Percentiles rank a stretch among this genome's conserved stretches.
phyloP scores from a whole-genome alignment of 257 asterid species.

The Dorcoceras hygrometricum region DNA sequence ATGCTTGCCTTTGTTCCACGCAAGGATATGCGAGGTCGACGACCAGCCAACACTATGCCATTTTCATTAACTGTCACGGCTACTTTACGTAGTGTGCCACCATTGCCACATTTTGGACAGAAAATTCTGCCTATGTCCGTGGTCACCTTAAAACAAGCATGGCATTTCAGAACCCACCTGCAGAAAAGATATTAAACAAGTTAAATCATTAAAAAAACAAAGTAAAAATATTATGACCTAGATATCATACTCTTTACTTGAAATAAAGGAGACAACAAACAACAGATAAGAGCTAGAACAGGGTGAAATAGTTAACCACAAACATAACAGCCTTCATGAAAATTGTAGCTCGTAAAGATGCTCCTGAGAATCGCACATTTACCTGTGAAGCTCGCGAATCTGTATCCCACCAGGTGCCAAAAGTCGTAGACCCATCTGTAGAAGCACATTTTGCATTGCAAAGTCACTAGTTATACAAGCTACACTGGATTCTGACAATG shows the following conservation, averaged over 20 bases:
- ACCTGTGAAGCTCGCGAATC: slow-evolving; percentile 95
- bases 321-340: background rate
- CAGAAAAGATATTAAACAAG: slow-evolving; percentile 3
- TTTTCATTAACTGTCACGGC: slow-evolving; percentile 90
- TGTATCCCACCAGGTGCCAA: slow-evolving; percentile 99
- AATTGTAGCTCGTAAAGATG: background rate
- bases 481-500: slow-evolving; percentile 88
- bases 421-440: slow-evolving; percentile 93
- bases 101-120: slow-evolving; percentile 96
- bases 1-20: slow-evolving; percentile 88
- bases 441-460: slow-evolving; percentile 98
- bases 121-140: slow-evolving; percentile 84
- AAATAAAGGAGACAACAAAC: background rate
- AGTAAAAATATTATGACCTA: background rate
- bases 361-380: background rate
- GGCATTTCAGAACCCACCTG: slow-evolving; percentile 99
- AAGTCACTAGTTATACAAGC: slow-evolving; percentile 89
- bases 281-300: background rate
- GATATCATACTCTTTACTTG: background rate
- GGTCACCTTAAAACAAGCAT: slow-evolving; percentile 94
- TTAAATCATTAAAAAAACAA: background rate
- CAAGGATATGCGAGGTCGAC: slow-evolving; percentile 73
- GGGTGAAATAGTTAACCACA: too few relatives aligned
- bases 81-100: slow-evolving; percentile 93
- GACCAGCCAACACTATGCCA: slow-evolving; percentile 74